Percentiles rank a stretch among this genome's conserved stretches.
Conservation (phyloP, 495 filamentous ascomycete species). For the Friedmanniomyces simplex region DNA sequence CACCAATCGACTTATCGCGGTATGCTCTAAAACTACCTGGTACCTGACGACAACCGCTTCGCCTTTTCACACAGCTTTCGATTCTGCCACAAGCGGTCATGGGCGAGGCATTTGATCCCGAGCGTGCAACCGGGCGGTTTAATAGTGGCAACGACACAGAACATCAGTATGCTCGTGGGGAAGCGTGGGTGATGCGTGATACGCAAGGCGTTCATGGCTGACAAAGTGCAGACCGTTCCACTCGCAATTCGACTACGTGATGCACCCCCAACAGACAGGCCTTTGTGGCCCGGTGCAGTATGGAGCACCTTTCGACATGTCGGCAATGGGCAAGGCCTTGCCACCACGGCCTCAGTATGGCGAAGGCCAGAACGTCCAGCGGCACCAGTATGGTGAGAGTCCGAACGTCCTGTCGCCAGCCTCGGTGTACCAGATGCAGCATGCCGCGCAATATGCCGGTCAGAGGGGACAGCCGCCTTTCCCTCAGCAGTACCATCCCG, state of each 20-base stretch:
- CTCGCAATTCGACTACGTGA: background rate
- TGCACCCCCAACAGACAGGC: background rate
- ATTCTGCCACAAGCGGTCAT: too few species aligned
- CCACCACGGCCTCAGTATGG: background rate
- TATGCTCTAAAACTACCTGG: too few species aligned
- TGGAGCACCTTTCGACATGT: conserved; percentile 9
- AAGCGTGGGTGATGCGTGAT: background rate
- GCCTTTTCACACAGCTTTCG: too few species aligned
- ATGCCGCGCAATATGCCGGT: background rate
- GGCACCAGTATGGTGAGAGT: background rate
- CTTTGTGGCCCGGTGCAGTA: background rate
- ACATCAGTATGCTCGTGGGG: background rate
- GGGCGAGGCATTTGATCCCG: too few species aligned
- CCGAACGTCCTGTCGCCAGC: background rate
- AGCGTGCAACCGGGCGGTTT: too few species aligned
- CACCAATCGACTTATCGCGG: too few species aligned
- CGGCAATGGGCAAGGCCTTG: background rate
- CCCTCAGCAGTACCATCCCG: background rate
- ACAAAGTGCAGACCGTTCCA: background rate
- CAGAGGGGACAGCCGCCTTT: background rate
- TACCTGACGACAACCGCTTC: too few species aligned
- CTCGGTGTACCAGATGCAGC: conserved; percentile 8
- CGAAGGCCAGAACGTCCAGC: background rate
- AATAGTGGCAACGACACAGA: background rate
- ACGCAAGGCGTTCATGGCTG: background rate